These are phyloP conservation scores for Nitzschia palea DNA, from an alignment of 108 stramenopile species.

Conservation along the genomic window DNA sequence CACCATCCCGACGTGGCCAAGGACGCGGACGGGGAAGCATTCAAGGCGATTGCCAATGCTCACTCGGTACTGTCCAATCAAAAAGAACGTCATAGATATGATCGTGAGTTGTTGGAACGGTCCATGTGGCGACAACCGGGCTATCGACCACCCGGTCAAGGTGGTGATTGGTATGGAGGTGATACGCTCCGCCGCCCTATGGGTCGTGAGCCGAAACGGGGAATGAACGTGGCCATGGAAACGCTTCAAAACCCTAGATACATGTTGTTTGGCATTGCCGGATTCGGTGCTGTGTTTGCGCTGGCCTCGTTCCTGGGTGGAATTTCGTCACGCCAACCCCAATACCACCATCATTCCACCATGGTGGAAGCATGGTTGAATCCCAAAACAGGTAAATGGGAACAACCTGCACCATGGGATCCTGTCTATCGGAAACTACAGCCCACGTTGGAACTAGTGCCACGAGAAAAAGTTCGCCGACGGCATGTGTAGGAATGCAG, in stretches of 20 bases:
- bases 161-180: conserved; percentile 21
- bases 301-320: conserved; percentile 35
- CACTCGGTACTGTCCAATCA: conserved; percentile 62
- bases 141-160: conserved; percentile 5
- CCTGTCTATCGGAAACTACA: conserved; percentile 57
- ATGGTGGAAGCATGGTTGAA: conserved; percentile 87
- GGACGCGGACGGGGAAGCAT: conserved; percentile 50
- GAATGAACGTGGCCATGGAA: conserved; percentile 33
- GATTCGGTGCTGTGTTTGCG: conserved; percentile 21
- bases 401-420: conserved; percentile 86
- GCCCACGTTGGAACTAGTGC: conserved; percentile 64
- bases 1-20: conserved; percentile 89
- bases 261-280: conserved; percentile 25
- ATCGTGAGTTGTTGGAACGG: conserved; percentile 38
- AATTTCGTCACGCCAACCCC: conserved; percentile 32
- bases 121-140: conserved; percentile 10
- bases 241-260: conserved; percentile 39
- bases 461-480: conserved; percentile 61
- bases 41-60: conserved; percentile 78
- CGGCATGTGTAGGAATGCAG: conserved; percentile 15
- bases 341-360: conserved; percentile 30
- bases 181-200: neutral
- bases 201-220: neutral
- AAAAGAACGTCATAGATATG: conserved; percentile 55
- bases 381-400: conserved; percentile 67